These are phyloP conservation scores for Fusarium sterilihyphosum DNA, from an alignment of 2,329 filamentous ascomycete species.

Conservation along the genomic window DNA sequence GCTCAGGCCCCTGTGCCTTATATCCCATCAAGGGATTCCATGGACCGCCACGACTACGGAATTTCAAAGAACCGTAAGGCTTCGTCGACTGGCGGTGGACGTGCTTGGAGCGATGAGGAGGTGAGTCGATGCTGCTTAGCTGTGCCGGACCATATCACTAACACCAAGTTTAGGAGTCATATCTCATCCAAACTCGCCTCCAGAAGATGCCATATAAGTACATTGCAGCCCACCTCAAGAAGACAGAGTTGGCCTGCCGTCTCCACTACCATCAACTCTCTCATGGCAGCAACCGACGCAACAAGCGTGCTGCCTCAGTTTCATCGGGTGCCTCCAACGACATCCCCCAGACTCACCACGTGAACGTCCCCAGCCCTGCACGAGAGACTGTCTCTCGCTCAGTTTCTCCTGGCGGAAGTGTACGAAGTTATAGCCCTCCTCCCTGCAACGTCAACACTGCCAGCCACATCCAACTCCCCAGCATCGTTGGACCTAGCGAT, in stretches of 20 bases:
- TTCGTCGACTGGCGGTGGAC: constrained; percentile 76
- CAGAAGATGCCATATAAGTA: constrained; percentile 94
- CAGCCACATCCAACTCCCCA: constrained; percentile 61
- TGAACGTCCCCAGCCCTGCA: constrained; percentile 61
- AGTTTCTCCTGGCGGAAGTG: constrained; percentile 58
- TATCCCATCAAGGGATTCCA: constrained; percentile 62
- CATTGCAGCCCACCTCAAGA: constrained; percentile 85
- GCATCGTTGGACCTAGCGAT: constrained; percentile 57
- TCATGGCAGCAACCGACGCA: constrained; percentile 82
- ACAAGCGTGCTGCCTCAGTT: constrained; percentile 78
- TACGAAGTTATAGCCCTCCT: constrained; percentile 56
- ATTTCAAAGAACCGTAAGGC: constrained; percentile 74
- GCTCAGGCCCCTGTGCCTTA: constrained; percentile 57
- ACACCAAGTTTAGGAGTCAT: constrained; percentile 70
- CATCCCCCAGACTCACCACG: constrained; percentile 59
- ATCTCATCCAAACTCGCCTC: constrained; percentile 83
- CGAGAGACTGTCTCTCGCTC: constrained; percentile 60
- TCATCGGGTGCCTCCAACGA: constrained; percentile 67
- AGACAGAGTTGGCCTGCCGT: constrained; percentile 87
- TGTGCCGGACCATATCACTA: constrained; percentile 15
- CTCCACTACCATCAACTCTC: constrained; percentile 89
- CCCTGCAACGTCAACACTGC: constrained; percentile 53
- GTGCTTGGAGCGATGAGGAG: constrained; percentile 89
- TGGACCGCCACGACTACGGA: constrained; percentile 68
- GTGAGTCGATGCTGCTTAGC: constrained; percentile 54